Evolutionary conservation across 768 basidiomycete species (phyloP).

Genomic region (Boletus barrowsii): DNA sequence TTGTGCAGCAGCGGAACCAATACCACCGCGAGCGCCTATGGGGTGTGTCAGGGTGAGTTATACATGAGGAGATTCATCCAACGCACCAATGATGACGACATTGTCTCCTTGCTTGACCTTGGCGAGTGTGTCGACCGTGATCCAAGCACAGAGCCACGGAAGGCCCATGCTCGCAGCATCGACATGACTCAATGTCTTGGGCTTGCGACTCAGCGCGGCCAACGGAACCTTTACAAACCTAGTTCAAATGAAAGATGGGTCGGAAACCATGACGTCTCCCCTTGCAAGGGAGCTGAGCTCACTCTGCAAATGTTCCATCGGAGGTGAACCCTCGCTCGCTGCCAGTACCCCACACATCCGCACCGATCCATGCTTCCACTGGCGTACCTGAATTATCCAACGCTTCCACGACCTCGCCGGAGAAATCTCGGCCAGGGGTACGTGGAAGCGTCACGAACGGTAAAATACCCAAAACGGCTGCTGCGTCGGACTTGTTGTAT

Average conservation of each 20-base stretch:
- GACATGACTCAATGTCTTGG: conserved; percentile 21
- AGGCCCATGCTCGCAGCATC: conserved; percentile 34
- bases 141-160: conserved; percentile 36
- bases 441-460: conserved; percentile 34
- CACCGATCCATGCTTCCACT: conserved; percentile 23
- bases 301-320: conserved; percentile 36
- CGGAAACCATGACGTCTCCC: not conserved
- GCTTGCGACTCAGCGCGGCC: conserved; percentile 30
- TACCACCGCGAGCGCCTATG: conserved; percentile 35
- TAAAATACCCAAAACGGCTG: conserved; percentile 24
- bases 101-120: conserved; percentile 32
- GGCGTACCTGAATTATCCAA: conserved; percentile 22
- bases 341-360: conserved; percentile 36
- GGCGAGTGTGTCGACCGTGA: conserved; percentile 34
- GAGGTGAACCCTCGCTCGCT: conserved; percentile 30
- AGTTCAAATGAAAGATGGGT: not conserved
- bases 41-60: not conserved
- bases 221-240: conserved; percentile 32
- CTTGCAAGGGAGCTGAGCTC: not conserved
- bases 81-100: conserved; percentile 31
- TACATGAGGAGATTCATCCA: not conserved
- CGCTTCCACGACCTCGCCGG: conserved; percentile 34
- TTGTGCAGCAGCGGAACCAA: conserved; percentile 34
- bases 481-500: conserved; percentile 28
- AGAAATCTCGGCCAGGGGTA: conserved; percentile 32